Evolutionary conservation across 2,329 filamentous ascomycete genomes (phyloP).

Genomic region (Penicillium polonicum): DNA sequence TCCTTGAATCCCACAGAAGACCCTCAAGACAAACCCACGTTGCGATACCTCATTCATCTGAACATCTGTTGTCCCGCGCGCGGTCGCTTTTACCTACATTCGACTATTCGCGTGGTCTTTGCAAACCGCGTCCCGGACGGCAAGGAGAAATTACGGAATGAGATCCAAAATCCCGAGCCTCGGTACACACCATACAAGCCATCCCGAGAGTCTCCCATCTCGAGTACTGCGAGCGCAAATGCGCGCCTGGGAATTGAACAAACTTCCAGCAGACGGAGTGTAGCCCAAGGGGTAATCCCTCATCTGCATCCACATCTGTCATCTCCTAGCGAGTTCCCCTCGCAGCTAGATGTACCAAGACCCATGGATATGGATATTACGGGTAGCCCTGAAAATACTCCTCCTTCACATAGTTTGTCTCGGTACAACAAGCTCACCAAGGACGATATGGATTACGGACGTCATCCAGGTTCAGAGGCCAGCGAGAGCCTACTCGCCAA

Average conservation of each 20-base stretch:
- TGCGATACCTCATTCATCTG: conserved; percentile 87
- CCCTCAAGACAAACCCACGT: conserved; percentile 59
- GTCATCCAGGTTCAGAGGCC: conserved; percentile 49
- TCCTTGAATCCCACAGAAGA: conserved; percentile 47
- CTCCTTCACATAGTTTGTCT: conserved; percentile 34
- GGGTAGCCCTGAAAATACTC: conserved; percentile 21
- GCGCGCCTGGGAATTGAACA: conserved; percentile 60
- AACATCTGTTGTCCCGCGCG: conserved; percentile 87
- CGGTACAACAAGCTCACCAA: conserved; percentile 67
- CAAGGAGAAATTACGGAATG: conserved; percentile 87
- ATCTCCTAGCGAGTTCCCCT: conserved; percentile 13
- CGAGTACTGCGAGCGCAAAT: conserved; percentile 37
- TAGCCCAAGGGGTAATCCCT: conserved; percentile 42
- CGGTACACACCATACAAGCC: conserved; percentile 82
- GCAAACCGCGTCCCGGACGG: conserved; percentile 94
- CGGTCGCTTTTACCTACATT: conserved; percentile 86
- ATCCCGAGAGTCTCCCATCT: conserved; percentile 42
- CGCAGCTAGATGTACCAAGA: conserved; percentile 12
- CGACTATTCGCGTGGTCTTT: conserved; percentile 89
- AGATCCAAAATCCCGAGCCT: conserved; percentile 85
- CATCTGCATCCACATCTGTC: conserved; percentile 11
- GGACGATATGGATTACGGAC: conserved; percentile 63
- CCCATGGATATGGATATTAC: conserved; percentile 11
- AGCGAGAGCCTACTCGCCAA: conserved; percentile 69
- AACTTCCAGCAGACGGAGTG: conserved; percentile 58